Evolutionary conservation across 805 yeast genomes (phyloP), one percentile per base, ranked within the genome.

Genomic region (Sporopachydermia lactativora): DNA sequence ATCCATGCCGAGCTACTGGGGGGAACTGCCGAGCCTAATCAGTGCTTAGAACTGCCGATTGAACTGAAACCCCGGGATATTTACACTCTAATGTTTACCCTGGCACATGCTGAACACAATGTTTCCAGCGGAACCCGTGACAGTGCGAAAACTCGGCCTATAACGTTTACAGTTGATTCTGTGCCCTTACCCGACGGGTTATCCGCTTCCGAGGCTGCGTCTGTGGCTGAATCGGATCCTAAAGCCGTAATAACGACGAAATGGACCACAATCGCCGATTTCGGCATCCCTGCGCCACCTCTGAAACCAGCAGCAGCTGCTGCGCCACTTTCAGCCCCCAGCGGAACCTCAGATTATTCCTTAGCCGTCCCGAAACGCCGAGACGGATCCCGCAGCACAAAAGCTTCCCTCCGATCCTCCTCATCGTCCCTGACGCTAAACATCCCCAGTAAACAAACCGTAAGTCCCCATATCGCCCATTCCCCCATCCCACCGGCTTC

Each of bases 191-290:
- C 31, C 14, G 14, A 5, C 15, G 5, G 4, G 24, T 37, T 6
- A 5, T 17, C 35, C 19, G 17, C 15, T 14, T 36, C 38, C 8
- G 8, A 34, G 13, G 35, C 17, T 14, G 37, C 4, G 4, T 14
- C 15, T 17, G 39, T 15, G 6, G n/a, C n/a, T n/a, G n/a, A n/a
- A n/a, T n/a, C n/a, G n/a, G n/a, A 17, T n/a, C 17, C 18, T 16
- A 35, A 37, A 17, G 45, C 52, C 5, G 16, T 19, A 13, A 42
- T 51, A 11, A 34, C n/a, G 13, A 62, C 67, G 1, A 52, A 51
- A 28, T 64, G 68, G 68, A 52, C 54, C 4, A 62, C 69, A 3
- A 54, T 54, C 19, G 55, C 64, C 5, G 66, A 61, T 41, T 55
- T 65, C 44, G 51, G 55, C 42, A 50, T 60, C 18, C 51, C 50